These are phyloP conservation scores for Hysterium pulicare DNA, from an alignment of 2,329 filamentous ascomycete genomes.

Conservation along the genomic window DNA sequence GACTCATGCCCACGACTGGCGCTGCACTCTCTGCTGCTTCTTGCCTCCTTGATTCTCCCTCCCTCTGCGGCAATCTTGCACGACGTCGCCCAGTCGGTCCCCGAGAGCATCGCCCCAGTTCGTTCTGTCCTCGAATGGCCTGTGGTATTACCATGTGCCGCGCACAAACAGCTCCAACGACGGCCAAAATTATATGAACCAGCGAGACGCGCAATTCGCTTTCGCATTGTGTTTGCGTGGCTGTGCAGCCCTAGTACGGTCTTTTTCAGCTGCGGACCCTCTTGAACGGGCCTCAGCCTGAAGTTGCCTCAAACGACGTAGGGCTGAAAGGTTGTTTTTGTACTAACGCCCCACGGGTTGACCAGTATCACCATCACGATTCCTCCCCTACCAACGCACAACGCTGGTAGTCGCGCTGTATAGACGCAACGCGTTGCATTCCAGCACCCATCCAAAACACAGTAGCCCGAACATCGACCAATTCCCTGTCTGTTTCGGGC, in stretches of 20 bases:
- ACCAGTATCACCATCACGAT: background rate
- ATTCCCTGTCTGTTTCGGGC: conserved; percentile 2
- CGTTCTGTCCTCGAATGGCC: conserved; percentile 19
- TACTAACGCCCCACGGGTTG: conserved; percentile 1
- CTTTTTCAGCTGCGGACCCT: conserved; percentile 2
- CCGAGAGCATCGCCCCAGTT: conserved; percentile 1
- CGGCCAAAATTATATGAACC: background rate
- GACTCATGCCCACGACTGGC: conserved; percentile 1
- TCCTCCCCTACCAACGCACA: background rate
- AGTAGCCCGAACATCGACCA: background rate
- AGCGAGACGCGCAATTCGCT: background rate
- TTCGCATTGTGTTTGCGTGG: conserved; percentile 6
- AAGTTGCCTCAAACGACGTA: conserved; percentile 6
- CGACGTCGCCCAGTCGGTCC: conserved; percentile 1
- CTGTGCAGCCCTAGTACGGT: conserved; percentile 12
- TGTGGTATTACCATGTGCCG: conserved; percentile 28
- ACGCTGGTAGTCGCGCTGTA: background rate
- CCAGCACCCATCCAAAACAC: background rate
- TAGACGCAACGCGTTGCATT: background rate
- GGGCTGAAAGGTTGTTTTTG: conserved; percentile 6
- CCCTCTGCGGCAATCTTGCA: conserved; percentile 11
- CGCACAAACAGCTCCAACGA: conserved; percentile 13
- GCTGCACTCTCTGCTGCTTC: conserved; percentile 3
- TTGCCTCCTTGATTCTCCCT: conserved; percentile 11
- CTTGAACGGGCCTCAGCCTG: conserved; percentile 2